Percentiles rank a stretch among this genome's conserved stretches.
phyloP scores from a whole-genome alignment of 768 basidiomycete species.

The Omphalotus guepiniiformis region DNA sequence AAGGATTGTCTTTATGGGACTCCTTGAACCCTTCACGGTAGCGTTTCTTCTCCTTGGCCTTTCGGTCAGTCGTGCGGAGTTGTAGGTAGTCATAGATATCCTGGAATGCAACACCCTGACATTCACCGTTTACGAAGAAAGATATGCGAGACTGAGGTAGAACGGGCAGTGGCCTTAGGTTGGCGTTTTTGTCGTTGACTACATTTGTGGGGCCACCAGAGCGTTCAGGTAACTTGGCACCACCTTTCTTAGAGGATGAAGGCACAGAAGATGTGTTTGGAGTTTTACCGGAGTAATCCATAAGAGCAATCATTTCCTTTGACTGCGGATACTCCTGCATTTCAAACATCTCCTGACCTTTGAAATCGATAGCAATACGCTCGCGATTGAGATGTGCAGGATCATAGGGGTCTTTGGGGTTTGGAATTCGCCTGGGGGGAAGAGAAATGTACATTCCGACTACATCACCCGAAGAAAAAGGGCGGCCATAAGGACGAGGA shows the following conservation, averaged over 20 bases:
- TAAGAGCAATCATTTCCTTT: constrained; percentile 89
- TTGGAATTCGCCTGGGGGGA: constrained; percentile 59
- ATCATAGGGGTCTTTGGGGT: constrained; percentile 64
- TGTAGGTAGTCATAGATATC: constrained; percentile 91
- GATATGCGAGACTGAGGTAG: constrained; percentile 70
- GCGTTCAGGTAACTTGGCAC: constrained; percentile 66
- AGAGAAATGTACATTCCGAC: constrained; percentile 92
- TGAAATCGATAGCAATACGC: constrained; percentile 91
- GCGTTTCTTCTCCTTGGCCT: constrained; percentile 61
- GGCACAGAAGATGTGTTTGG: constrained; percentile 52
- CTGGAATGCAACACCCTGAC: constrained; percentile 77
- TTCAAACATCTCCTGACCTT: constrained; percentile 97
- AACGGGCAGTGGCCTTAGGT: constrained; percentile 63
- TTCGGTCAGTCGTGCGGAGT: constrained; percentile 56
- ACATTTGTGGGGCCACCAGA: constrained; percentile 31
- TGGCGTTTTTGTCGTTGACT: constrained; percentile 26
- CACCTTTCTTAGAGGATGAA: constrained; percentile 53
- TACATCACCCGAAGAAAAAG: constrained; percentile 80
- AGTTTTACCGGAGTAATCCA: constrained; percentile 69
- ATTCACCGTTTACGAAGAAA: constrained; percentile 91
- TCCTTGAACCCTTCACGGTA: constrained; percentile 67
- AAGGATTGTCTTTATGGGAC: constrained; percentile 69
- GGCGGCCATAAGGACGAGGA: constrained; percentile 68
- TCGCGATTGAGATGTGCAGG: constrained; percentile 83
- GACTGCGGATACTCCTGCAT: constrained; percentile 80